Conservation (phyloP, 2,329 filamentous ascomycete genomes). For the Microcyclospora pomicola region DNA sequence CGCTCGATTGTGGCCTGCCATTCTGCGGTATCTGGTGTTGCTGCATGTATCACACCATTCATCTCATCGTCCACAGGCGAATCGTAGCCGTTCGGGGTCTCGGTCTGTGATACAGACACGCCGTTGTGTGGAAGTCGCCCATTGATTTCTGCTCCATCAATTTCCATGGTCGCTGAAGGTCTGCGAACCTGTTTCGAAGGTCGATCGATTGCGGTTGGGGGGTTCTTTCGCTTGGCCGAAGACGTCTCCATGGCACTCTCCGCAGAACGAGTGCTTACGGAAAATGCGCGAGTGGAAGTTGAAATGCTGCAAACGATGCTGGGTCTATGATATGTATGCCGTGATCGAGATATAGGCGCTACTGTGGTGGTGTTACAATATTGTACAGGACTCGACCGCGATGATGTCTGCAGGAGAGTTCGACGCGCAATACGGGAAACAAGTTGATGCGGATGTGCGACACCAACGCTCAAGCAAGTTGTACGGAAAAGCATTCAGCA, state of each 20-base stretch:
- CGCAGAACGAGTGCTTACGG: too few species aligned
- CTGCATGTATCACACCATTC: conserved; percentile 28
- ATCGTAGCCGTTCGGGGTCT: conserved; percentile 22
- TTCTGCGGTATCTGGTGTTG: conserved; percentile 54
- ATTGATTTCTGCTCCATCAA: conserved; percentile 3
- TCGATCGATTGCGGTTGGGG: conserved; percentile 19
- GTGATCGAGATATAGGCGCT: too few species aligned
- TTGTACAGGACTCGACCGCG: too few species aligned
- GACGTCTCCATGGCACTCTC: too few species aligned
- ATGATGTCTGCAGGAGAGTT: too few species aligned
- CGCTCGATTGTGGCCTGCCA: conserved; percentile 94
- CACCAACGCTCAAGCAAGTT: too few species aligned
- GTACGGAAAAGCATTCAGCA: too few species aligned
- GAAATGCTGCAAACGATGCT: not conserved
- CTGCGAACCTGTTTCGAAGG: conserved; percentile 23
- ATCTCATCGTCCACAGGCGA: conserved; percentile 28
- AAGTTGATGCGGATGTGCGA: too few species aligned
- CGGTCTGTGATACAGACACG: conserved; percentile 15
- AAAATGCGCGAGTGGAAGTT: not conserved
- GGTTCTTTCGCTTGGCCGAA: conserved; percentile 23
- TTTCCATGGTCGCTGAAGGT: conserved; percentile 12
- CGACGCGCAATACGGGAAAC: too few species aligned
- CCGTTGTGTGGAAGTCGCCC: conserved; percentile 15
- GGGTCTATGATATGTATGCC: not conserved
- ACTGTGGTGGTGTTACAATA: too few species aligned